phyloP scores from a whole-genome alignment of 805 yeast genomes.

The Cephaloascus albidus region DNA sequence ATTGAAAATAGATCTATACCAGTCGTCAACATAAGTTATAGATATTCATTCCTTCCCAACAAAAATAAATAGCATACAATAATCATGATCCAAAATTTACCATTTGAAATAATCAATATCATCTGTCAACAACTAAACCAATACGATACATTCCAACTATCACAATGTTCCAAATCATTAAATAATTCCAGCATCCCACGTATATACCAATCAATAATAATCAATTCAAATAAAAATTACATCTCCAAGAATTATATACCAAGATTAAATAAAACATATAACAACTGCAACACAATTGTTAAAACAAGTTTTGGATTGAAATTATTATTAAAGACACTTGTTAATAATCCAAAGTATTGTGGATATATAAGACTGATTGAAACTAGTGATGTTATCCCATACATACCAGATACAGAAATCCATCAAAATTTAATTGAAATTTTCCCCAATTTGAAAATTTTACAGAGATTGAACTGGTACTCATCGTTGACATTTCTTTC shows the following conservation, averaged over 20 bases:
- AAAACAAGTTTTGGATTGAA: constrained; percentile 1
- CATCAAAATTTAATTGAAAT: constrained; percentile 6
- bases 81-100: constrained; percentile 10
- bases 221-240: constrained; percentile 6
- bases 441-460: constrained; percentile 8
- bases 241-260: not conserved
- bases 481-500: constrained; percentile 8
- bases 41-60: too few relatives aligned
- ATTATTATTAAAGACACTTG: constrained; percentile 10
- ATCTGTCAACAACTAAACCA: constrained; percentile 7
- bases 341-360: constrained; percentile 5
- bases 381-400: constrained; percentile 10
- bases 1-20: too few relatives aligned
- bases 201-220: constrained; percentile 8
- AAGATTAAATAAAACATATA: not conserved
- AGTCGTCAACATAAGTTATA: too few relatives aligned
- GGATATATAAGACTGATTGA: constrained; percentile 6
- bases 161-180: constrained; percentile 6
- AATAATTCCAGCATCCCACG: constrained; percentile 6
- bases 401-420: constrained; percentile 14
- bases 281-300: too few relatives aligned
- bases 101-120: constrained; percentile 10
- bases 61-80: too few relatives aligned
- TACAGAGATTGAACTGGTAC: constrained; percentile 11
- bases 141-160: constrained; percentile 7